Percentiles rank a stretch among this genome's conserved stretches.
phyloP scores from a whole-genome alignment of 208 protist genomes.

The Leishmania mexicana region DNA sequence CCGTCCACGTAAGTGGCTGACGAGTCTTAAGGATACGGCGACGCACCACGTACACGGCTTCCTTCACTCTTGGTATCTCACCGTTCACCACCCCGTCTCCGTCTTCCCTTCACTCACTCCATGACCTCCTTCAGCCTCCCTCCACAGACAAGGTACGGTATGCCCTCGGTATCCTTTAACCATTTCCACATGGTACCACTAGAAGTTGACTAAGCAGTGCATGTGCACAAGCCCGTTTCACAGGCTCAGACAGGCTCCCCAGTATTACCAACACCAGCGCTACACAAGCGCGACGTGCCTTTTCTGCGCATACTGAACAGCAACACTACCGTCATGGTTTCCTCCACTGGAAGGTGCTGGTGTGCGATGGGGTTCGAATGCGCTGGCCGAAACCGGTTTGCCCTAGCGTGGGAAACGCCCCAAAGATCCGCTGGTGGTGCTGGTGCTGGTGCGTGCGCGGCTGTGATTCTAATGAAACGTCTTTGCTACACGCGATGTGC shows the following conservation, averaged over 20 bases:
- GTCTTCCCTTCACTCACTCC: not conserved
- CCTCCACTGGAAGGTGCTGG: not conserved
- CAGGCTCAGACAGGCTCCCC: too few species aligned
- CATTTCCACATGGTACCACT: not conserved
- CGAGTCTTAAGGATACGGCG: too few species aligned
- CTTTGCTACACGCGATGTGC: slow-evolving; percentile 56
- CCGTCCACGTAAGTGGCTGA: too few species aligned
- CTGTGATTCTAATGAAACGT: slow-evolving; percentile 44
- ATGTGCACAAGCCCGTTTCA: too few species aligned
- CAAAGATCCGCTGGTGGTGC: slow-evolving; percentile 30
- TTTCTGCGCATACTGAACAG: too few species aligned
- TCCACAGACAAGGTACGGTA: not conserved
- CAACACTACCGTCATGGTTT: too few species aligned
- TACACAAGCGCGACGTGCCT: too few species aligned
- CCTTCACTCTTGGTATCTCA: not conserved
- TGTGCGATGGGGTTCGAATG: slow-evolving; percentile 48
- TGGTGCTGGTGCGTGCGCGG: not conserved
- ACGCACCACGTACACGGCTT: not conserved
- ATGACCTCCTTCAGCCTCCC: not conserved
- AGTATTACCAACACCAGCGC: too few species aligned
- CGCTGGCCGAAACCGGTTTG: slow-evolving; percentile 39
- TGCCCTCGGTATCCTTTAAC: not conserved
- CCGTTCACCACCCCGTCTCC: not conserved
- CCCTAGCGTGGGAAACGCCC: slow-evolving; percentile 56
- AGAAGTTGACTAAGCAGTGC: not conserved